These are phyloP conservation scores for Huiozyma naganishii DNA, from an alignment of 805 yeast genomes.

Conservation along the genomic window DNA sequence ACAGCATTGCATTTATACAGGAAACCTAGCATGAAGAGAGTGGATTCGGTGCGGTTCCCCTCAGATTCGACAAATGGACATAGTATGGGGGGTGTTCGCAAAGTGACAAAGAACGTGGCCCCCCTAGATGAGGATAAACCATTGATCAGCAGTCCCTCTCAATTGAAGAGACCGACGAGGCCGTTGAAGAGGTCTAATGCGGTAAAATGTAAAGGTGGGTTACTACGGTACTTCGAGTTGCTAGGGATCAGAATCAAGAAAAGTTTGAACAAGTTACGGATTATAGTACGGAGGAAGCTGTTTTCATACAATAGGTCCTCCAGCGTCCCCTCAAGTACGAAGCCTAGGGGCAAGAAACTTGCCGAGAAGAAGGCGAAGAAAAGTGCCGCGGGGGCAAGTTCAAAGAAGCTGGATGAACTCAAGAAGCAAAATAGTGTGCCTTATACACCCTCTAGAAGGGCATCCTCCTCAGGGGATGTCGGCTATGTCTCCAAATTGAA, in stretches of 20 bases:
- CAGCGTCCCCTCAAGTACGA: too few species aligned
- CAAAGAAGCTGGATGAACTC: background rate
- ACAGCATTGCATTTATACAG: constrained; percentile 4
- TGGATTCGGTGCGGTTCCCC: constrained; percentile 1
- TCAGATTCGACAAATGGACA: background rate
- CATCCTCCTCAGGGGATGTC: constrained; percentile 7
- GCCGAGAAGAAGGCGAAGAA: background rate
- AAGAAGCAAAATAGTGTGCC: constrained; percentile 7
- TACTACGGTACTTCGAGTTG: constrained; percentile 24
- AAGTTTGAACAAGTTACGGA: constrained; percentile 20
- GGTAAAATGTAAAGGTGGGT: constrained; percentile 30
- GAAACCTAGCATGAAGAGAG: constrained; percentile 12
- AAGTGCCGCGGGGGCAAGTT: background rate
- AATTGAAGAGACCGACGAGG: constrained; percentile 1
- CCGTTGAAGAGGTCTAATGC: constrained; percentile 24
- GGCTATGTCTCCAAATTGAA: constrained; percentile 23
- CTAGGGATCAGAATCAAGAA: constrained; percentile 19
- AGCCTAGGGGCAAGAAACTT: background rate
- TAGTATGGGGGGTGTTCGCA: background rate
- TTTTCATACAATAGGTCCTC: constrained; percentile 8
- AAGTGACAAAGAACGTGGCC: background rate
- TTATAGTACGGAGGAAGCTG: constrained; percentile 17
- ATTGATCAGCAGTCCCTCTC: background rate
- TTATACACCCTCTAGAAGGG: constrained; percentile 21
- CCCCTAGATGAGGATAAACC: background rate